phyloP scores from a whole-genome alignment of 805 yeast genomes.

The Candida vaughaniae region DNA sequence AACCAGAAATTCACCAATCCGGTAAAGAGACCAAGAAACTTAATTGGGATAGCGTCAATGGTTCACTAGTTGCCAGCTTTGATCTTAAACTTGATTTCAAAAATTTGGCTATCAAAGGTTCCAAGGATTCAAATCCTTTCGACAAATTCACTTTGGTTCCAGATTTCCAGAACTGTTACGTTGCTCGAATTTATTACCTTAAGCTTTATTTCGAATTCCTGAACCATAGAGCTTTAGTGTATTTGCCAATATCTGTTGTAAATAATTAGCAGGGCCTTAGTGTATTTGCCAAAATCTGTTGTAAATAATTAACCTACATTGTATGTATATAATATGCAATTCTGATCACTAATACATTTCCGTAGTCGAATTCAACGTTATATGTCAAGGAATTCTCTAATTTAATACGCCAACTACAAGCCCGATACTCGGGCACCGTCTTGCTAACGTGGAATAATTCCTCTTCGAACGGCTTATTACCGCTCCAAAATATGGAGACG shows the following conservation, averaged over 20 bases:
- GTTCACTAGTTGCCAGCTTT: not conserved
- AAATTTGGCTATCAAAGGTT: slow-evolving; percentile 1
- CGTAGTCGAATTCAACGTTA: too few relatives aligned
- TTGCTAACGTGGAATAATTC: too few relatives aligned
- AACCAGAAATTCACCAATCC: slow-evolving; percentile 14
- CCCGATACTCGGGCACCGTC: too few relatives aligned
- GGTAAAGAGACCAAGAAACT: not conserved
- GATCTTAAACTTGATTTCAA: slow-evolving; percentile 2
- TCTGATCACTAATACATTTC: too few relatives aligned
- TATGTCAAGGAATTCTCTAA: too few relatives aligned
- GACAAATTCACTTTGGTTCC: slow-evolving; percentile 35
- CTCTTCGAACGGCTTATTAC: too few relatives aligned
- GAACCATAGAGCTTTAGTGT: slow-evolving; percentile 22
- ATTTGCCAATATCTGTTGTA: slow-evolving; percentile 28
- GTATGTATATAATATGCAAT: too few relatives aligned
- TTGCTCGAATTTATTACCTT: slow-evolving; percentile 30
- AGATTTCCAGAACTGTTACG: slow-evolving; percentile 34
- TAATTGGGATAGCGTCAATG: slow-evolving; percentile 13
- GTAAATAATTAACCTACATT: too few relatives aligned
- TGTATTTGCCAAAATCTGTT: too few relatives aligned
- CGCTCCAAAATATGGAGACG: too few relatives aligned
- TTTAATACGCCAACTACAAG: too few relatives aligned
- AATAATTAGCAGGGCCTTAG: too few relatives aligned
- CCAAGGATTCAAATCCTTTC: not conserved
- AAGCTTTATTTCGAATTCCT: slow-evolving; percentile 19